phyloP scores from a whole-genome alignment of 1,284 basidiomycete genomes.

The Sporisorium iseilematis-ciliati region DNA sequence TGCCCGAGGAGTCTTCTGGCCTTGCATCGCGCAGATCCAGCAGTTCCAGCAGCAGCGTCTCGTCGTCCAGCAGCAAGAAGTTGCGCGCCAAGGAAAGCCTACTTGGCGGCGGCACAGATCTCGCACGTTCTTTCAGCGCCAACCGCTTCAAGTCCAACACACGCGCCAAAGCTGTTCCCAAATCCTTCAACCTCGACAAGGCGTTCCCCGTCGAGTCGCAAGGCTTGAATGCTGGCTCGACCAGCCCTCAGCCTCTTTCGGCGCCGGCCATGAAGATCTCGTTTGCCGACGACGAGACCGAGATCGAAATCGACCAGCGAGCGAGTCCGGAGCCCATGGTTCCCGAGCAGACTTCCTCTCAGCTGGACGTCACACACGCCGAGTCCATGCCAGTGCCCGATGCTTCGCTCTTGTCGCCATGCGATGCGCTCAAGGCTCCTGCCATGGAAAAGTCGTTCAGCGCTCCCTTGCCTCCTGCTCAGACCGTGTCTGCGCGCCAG shows the following conservation, averaged over 20 bases:
- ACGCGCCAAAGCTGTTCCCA: slow-evolving; percentile 46
- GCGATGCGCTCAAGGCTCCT: slow-evolving; percentile 36
- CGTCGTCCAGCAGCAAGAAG: slow-evolving; percentile 46
- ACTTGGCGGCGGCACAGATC: slow-evolving; percentile 42
- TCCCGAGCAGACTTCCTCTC: slow-evolving; percentile 14
- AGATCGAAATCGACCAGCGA: slow-evolving; percentile 38
- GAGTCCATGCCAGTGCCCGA: slow-evolving; percentile 20
- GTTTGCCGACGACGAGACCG: slow-evolving; percentile 40
- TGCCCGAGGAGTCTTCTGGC: slow-evolving; percentile 36
- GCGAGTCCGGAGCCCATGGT: slow-evolving; percentile 35
- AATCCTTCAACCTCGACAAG: slow-evolving; percentile 48
- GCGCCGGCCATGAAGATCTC: slow-evolving; percentile 54
- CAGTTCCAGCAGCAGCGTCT: slow-evolving; percentile 49
- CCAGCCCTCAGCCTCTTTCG: slow-evolving; percentile 38
- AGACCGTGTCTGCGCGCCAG: slow-evolving; percentile 57
- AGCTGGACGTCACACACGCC: slow-evolving; percentile 17
- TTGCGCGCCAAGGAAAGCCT: slow-evolving; percentile 44
- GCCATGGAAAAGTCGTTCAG: slow-evolving; percentile 69
- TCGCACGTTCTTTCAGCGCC: slow-evolving; percentile 53
- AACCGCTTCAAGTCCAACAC: slow-evolving; percentile 43
- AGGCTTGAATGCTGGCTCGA: slow-evolving; percentile 13
- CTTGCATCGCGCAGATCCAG: slow-evolving; percentile 37
- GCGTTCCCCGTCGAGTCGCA: slow-evolving; percentile 32
- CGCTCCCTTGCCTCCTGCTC: slow-evolving; percentile 47
- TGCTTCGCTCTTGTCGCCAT: slow-evolving; percentile 40